Base-by-base conservation (phyloP, 1,284 basidiomycete genomes). In the Ceratobasidium sp. region DNA sequence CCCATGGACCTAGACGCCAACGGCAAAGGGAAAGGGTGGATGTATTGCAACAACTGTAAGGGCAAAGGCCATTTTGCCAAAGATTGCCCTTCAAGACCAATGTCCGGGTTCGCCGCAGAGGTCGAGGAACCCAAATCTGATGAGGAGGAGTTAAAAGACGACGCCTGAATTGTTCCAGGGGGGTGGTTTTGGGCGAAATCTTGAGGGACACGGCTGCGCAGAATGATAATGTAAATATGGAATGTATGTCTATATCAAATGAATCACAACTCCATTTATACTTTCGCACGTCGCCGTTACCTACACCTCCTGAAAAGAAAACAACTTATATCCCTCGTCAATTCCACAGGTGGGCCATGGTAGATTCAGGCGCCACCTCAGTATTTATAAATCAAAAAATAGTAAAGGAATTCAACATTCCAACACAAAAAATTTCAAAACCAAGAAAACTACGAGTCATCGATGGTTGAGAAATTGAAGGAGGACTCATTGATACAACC, bases 131-230 rank as follows among this genome's bases (percentile, higher is more conserved):
- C 39, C 7, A n/a, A 26, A 3, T 67, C 64, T 2, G 61, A 64
- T 7, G 40, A 44, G 9, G 44, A 67, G 40, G n/a, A 49, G 9
- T 39, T 39, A 61, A 61, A 61, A 61, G 58, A 6, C 12, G 18
- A 61, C 18, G 10, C 58, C 26, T 64, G 42, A 64, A 44, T 44
- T 18, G 40, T 26, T 20, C 42, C 12, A 49, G 46, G 46, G 66
- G 66, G 26, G 4, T n/a, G 28, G 49, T 68, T 53, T 68, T 68
- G 49, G 66, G 66, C 49, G 5, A 55, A 23, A 55, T 68, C 15
- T 40, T 68, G 13, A 68, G 33, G 2, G 39, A 53, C 28, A 20
- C 23, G 42, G 26, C 44, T 42, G 20, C 18, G 20, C 44, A 39
- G 2, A 6, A 18, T 67, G 9, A 12, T 2, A 68, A 51, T 33